These are phyloP conservation scores for Aureobasidium melanogenum DNA, from an alignment of 2,329 filamentous ascomycete genomes.

Conservation along the genomic window DNA sequence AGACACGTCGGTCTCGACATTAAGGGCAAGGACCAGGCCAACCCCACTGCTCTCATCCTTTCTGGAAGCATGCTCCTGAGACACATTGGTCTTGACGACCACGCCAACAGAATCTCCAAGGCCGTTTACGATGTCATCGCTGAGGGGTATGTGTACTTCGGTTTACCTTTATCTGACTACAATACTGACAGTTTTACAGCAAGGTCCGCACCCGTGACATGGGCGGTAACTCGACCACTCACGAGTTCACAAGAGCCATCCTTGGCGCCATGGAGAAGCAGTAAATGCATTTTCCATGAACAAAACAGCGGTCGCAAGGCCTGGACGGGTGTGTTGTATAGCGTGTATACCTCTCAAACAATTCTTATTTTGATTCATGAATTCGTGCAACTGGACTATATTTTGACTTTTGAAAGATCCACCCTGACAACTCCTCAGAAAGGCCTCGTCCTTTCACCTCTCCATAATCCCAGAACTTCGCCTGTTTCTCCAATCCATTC, in stretches of 20 bases:
- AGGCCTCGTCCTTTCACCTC: slow-evolving; percentile 46
- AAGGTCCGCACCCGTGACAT: slow-evolving; percentile 88
- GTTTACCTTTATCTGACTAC: neutral
- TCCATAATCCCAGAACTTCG: slow-evolving; percentile 54
- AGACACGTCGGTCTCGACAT: slow-evolving; percentile 99
- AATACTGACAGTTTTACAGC: slow-evolving; percentile 42
- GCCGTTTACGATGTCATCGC: slow-evolving; percentile 74
- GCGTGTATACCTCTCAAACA: slow-evolving; percentile 10
- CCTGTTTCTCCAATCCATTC: slow-evolving; percentile 58
- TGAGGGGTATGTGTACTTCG: slow-evolving; percentile 60
- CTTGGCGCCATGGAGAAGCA: slow-evolving; percentile 80
- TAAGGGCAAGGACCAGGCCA: slow-evolving; percentile 98
- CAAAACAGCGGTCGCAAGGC: slow-evolving; percentile 2
- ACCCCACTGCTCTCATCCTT: slow-evolving; percentile 91
- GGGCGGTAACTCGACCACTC: slow-evolving; percentile 81
- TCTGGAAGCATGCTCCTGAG: slow-evolving; percentile 95
- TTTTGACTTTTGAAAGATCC: neutral
- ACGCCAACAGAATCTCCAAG: slow-evolving; percentile 96
- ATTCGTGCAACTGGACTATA: neutral
- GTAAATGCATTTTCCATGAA: slow-evolving; percentile 7
- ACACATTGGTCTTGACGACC: slow-evolving; percentile 93
- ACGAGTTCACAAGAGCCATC: slow-evolving; percentile 92
- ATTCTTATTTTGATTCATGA: slow-evolving; percentile 13
- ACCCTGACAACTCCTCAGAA: neutral
- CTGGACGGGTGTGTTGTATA: slow-evolving; percentile 8